phyloP scores from a whole-genome alignment of 495 filamentous ascomycete genomes.

The Aspergillus bertholletiae region DNA sequence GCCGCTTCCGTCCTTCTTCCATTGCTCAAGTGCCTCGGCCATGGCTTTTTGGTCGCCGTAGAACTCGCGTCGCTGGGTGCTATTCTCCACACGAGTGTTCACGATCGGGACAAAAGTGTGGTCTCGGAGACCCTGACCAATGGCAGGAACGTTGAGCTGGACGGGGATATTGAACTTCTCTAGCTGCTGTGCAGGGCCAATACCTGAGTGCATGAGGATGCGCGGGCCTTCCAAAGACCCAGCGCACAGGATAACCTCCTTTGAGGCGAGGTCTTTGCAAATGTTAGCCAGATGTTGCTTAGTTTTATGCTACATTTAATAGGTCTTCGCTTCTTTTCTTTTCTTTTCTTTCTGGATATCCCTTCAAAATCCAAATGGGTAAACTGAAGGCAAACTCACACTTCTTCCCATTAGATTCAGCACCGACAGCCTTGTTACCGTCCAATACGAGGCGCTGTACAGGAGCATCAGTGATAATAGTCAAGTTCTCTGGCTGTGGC shows the following conservation, averaged over 20 bases:
- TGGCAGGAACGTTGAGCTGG: constrained; percentile 40
- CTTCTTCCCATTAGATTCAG: constrained; percentile 36
- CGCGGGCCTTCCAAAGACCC: constrained; percentile 58
- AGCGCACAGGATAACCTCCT: constrained; percentile 56
- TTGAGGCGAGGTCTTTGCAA: constrained; percentile 32
- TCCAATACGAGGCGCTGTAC: constrained; percentile 51
- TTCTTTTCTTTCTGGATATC: not conserved
- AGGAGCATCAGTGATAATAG: constrained; percentile 42
- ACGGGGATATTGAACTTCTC: constrained; percentile 49
- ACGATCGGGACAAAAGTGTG: constrained; percentile 33
- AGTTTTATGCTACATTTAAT: too few relatives aligned
- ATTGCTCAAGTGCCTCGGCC: constrained; percentile 43
- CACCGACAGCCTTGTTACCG: constrained; percentile 48
- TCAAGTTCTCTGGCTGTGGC: constrained; percentile 46
- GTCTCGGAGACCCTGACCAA: constrained; percentile 60
- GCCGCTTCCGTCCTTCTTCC: constrained; percentile 43
- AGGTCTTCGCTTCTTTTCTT: not conserved
- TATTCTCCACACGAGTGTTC: constrained; percentile 26
- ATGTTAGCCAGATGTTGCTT: not conserved
- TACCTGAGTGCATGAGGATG: constrained; percentile 62
- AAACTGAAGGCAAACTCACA: constrained; percentile 21
- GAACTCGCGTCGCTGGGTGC: constrained; percentile 24
- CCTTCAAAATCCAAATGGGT: not conserved
- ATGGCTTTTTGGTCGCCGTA: constrained; percentile 28
- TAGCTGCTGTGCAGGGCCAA: constrained; percentile 54